Evolutionary conservation across 768 basidiomycete genomes (phyloP), one percentile per base, ranked within the genome.

Genomic region (Clathrus columnatus): DNA sequence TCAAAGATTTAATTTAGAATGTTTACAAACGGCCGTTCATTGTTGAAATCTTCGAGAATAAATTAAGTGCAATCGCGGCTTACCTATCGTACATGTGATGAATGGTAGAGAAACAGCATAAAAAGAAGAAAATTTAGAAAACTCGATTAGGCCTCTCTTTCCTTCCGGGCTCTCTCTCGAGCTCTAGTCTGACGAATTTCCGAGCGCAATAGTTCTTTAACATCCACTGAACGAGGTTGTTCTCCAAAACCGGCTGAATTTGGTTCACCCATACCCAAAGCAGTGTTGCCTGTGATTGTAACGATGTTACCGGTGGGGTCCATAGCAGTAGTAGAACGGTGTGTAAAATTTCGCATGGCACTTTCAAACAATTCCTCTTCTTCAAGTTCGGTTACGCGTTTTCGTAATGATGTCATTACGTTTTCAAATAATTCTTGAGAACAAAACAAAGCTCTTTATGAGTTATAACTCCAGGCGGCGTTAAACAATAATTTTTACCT

Each of bases 301-400:
- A 47, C 11, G n/a, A 52, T 16, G 6, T 42, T 42, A 16, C 11
- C 41, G 18, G 24, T 23, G 26, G 32, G 46, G 18, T 50, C 48
- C 7, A 42, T 27, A 18, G 56, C 41, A 49, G 24, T 30, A 32
- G 36, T 45, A 18, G 56, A 24, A 24, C 41, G 50, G 10, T 46
- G 50, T 29, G 56, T 54, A 29, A 46, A 54, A 10, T 46, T 26
- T n/a, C 21, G 3, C 53, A 54, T 54, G 3, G 50, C 46, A 41
- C 50, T 51, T 18, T 57, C 56, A 41, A 57, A 57, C 14, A 51
- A 32, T 24, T 57, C 56, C n/a, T 57, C 56, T 16, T 57, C 56
- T 30, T 57, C 56, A 18, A 57, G 56, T 43, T 48, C 50, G 3
- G 50, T 50, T 32, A 57, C 56, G 21, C 26, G 50, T 44, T 52